Percentiles rank a stretch among this genome's conserved stretches.
These are phyloP conservation scores for Boletus rex-veris DNA, from an alignment of 768 basidiomycete genomes.

Conservation along the genomic window DNA sequence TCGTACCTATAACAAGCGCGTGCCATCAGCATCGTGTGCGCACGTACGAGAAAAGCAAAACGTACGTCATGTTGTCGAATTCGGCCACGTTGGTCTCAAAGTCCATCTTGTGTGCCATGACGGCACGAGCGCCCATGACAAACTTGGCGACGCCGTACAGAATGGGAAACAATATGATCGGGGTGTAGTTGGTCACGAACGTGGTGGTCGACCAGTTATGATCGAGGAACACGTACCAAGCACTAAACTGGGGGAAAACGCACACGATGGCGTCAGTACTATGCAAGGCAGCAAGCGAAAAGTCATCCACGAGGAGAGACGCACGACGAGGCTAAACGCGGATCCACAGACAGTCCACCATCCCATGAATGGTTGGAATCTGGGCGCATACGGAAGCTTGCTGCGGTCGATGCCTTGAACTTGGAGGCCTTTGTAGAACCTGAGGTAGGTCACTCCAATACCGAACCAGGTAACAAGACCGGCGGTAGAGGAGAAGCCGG, in stretches of 20 bases:
- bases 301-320: not conserved
- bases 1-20: conserved; percentile 17
- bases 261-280: too few species aligned
- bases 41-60: not conserved
- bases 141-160: conserved; percentile 36
- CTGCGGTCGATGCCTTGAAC: conserved; percentile 47
- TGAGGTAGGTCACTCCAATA: conserved; percentile 44
- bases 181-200: conserved; percentile 43
- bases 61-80: conserved; percentile 28
- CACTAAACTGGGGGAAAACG: conserved; percentile 30
- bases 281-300: too few species aligned
- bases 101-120: conserved; percentile 24
- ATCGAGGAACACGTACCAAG: conserved; percentile 38
- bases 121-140: conserved; percentile 4
- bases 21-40: not conserved
- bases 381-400: conserved; percentile 44
- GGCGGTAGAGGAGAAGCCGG: conserved; percentile 33
- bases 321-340: conserved; percentile 36
- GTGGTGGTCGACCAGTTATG: conserved; percentile 34
- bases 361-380: conserved; percentile 40
- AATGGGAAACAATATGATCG: conserved; percentile 44
- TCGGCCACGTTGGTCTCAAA: conserved; percentile 24
- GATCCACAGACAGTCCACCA: conserved; percentile 35
- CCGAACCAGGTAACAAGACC: conserved; percentile 45
- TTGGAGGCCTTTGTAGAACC: conserved; percentile 45